These are phyloP conservation scores for Hyphodiscus sp. DNA, from an alignment of 2,329 filamentous ascomycete species.

Conservation along the genomic window DNA sequence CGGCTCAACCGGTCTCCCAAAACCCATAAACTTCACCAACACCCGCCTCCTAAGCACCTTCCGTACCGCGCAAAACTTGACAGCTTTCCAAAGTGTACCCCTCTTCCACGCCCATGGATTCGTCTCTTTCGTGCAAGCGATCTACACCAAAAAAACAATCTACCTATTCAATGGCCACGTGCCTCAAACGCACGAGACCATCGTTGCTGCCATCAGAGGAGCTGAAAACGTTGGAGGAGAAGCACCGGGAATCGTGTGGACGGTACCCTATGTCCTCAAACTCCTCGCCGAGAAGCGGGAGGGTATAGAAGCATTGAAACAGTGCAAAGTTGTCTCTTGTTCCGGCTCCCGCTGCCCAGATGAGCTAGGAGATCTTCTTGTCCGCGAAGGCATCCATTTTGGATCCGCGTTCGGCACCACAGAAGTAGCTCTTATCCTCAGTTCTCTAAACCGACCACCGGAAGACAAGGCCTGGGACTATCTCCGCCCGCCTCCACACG, in stretches of 20 bases:
- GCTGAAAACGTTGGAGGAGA: constrained; percentile 36
- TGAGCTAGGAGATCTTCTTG: constrained; percentile 47
- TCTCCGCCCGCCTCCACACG: constrained; percentile 32
- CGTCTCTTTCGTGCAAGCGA: constrained; percentile 45
- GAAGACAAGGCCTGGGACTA: constrained; percentile 57
- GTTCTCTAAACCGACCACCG: constrained; percentile 40
- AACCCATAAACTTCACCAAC: constrained; percentile 55
- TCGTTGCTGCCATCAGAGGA: constrained; percentile 38
- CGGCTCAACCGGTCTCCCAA: constrained; percentile 54
- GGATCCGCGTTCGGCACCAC: constrained; percentile 51
- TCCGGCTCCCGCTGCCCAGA: constrained; percentile 54
- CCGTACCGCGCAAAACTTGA: constrained; percentile 30
- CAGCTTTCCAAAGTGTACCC: constrained; percentile 47
- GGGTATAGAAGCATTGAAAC: constrained; percentile 42
- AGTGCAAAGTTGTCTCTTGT: constrained; percentile 46
- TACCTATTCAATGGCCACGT: constrained; percentile 48
- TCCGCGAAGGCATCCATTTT: constrained; percentile 46
- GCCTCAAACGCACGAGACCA: constrained; percentile 45
- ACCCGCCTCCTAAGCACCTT: constrained; percentile 40
- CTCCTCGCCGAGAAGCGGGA: constrained; percentile 51
- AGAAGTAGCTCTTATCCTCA: constrained; percentile 56
- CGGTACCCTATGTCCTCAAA: constrained; percentile 58
- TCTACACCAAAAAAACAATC: constrained; percentile 43
- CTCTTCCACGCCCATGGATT: constrained; percentile 55
- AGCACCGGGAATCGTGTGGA: constrained; percentile 48